Evolutionary conservation across 192 early-diverging fungal genomes (phyloP).

Genomic region (Coemansia sp.): DNA sequence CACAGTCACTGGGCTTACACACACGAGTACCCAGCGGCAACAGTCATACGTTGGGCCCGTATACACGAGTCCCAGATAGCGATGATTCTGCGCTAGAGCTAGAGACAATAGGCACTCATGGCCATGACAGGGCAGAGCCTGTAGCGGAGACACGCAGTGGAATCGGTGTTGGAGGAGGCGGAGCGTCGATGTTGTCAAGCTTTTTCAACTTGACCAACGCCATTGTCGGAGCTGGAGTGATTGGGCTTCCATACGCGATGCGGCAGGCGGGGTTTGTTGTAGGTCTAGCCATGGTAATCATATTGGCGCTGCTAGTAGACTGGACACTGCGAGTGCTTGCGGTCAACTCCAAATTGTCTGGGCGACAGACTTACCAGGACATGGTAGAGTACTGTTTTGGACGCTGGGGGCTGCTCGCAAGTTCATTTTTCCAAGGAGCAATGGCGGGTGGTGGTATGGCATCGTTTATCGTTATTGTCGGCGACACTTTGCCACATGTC

Average conservation of each 20-base stretch:
- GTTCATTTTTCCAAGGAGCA: slow-evolving; percentile 87
- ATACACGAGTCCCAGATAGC: not conserved
- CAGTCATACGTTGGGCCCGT: not conserved
- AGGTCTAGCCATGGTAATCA: slow-evolving; percentile 56
- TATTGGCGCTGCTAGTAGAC: slow-evolving; percentile 61
- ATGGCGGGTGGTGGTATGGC: slow-evolving; percentile 90
- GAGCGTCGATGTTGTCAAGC: slow-evolving; percentile 51
- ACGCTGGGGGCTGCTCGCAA: slow-evolving; percentile 67
- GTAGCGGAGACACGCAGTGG: not conserved
- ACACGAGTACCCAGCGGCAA: slow-evolving; percentile 2
- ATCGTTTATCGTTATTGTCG: slow-evolving; percentile 60
- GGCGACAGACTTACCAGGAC: slow-evolving; percentile 79
- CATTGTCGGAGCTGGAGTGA: slow-evolving; percentile 88
- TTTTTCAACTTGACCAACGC: slow-evolving; percentile 90
- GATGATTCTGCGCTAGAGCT: slow-evolving; percentile 2
- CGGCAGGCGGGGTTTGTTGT: slow-evolving; percentile 72
- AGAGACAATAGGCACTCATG: not conserved
- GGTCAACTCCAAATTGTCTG: slow-evolving; percentile 72
- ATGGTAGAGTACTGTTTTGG: slow-evolving; percentile 84
- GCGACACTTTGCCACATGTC: slow-evolving; percentile 88
- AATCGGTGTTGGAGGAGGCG: not conserved
- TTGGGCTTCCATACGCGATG: slow-evolving; percentile 85
- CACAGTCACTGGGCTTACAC: not conserved
- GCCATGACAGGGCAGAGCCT: not conserved
- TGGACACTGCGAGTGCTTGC: slow-evolving; percentile 80